These are phyloP conservation scores for Naganishia vaughanmartiniae DNA, from an alignment of 768 basidiomycete species.

Conservation along the genomic window DNA sequence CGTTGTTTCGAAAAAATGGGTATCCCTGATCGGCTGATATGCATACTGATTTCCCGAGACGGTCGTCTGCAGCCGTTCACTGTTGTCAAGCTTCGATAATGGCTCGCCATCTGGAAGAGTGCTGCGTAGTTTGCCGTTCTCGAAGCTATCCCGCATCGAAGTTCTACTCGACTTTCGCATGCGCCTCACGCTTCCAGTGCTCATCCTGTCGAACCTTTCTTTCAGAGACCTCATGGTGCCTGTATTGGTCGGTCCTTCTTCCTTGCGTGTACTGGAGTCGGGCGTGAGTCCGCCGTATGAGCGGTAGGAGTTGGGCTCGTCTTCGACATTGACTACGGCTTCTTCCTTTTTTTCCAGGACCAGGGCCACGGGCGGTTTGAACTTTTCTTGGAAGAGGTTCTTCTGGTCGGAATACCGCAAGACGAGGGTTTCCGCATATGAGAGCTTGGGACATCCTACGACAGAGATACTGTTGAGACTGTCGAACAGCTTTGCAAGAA, in stretches of 20 bases:
- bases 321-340: background rate
- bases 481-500: constrained; percentile 84
- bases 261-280: background rate
- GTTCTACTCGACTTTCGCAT: constrained; percentile 28
- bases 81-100: constrained; percentile 16
- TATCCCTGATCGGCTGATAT: constrained; percentile 62
- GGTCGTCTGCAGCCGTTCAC: background rate
- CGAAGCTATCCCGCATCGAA: constrained; percentile 19
- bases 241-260: background rate
- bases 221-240: constrained; percentile 25
- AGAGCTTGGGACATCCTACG: constrained; percentile 70
- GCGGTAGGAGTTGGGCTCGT: background rate
- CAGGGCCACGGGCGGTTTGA: constrained; percentile 45
- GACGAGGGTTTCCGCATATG: constrained; percentile 78
- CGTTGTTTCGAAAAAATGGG: constrained; percentile 84
- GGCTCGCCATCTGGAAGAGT: constrained; percentile 28
- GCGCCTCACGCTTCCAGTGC: constrained; percentile 7
- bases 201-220: constrained; percentile 19
- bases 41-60: background rate
- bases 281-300: background rate
- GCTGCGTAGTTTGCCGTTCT: constrained; percentile 26
- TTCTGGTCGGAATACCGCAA: constrained; percentile 87
- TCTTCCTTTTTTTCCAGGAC: background rate
- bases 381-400: constrained; percentile 87
- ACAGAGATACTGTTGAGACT: constrained; percentile 89